Evolutionary conservation across 208 protist species (phyloP), one percentile per base, ranked within the genome.

Genomic region (Lotmaria passim): DNA sequence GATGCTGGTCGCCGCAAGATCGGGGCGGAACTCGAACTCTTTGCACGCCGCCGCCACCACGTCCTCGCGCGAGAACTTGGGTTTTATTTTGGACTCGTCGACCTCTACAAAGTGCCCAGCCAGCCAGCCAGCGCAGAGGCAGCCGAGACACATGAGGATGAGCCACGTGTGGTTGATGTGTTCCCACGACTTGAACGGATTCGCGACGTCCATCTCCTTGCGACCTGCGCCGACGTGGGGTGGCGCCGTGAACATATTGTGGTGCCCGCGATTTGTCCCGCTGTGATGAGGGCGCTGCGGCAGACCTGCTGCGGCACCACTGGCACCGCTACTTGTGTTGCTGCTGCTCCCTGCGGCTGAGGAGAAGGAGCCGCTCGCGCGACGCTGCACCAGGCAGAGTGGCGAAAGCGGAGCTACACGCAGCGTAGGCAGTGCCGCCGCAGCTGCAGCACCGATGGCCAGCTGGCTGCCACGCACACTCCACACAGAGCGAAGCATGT

Each of bases 121-220:
- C 0, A 89, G 71, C 51, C 82, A 68, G 17, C 90, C 90, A 12
- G 85, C 87, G 28, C 78, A 79, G 30, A 93, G 81, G 72, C 90
- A 95, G 53, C 85, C 87, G 17, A 83, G 41, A 58, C 90, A 95
- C 87, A 92, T 93, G 23, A 93, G 48, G 31, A 93, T 64, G 12
- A 95, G 78, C 90, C 86, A 95, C 41, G 70, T 90, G 78, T 95
- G 90, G 60, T 77, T 95, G 50, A 95, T 64, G 71, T 95, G 90
- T 62, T 92, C 80, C 87, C 90, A 93, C 36, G 90, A 95, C 69
- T 95, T 95, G 80, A 83, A 95, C 15, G 90, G 90, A 50, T 95
- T 95, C 36, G 90, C 90, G 52, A 87, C 74, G 17, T 80, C 75
- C 55, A 69, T 52, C 33, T 73, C 64, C 28, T 62, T 75, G 14